A percentile compares a stretch with the other conserved stretches of the same genome.
Conservation (phyloP, 163 green algal genomes). For the Scenedesmus sp. region DNA sequence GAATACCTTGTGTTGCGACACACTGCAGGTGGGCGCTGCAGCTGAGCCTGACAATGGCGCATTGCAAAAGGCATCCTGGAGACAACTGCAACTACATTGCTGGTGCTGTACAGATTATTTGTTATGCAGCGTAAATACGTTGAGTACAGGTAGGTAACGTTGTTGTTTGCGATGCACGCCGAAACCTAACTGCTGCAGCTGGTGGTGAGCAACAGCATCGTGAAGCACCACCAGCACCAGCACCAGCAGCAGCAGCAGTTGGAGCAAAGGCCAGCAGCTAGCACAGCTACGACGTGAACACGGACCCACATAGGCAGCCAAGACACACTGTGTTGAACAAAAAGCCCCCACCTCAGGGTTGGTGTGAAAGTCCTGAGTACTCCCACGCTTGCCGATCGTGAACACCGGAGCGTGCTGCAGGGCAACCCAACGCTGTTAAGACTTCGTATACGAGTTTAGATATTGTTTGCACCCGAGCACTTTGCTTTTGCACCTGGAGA, state of each 20-base stretch:
- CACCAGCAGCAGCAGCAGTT: not conserved
- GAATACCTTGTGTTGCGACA: not conserved
- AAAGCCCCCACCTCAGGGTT: slow-evolving; percentile 62
- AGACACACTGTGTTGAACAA: no score
- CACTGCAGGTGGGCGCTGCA: not conserved
- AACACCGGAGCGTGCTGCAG: slow-evolving; percentile 86
- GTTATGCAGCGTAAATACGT: no score
- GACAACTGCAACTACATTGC: not conserved
- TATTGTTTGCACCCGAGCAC: not conserved
- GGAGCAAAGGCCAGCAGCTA: not conserved
- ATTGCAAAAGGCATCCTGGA: not conserved
- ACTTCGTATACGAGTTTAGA: not conserved
- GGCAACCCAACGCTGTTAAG: not conserved
- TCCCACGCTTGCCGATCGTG: slow-evolving; percentile 90
- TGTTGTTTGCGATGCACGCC: no score
- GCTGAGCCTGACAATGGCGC: not conserved
- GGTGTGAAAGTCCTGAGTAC: slow-evolving; percentile 69
- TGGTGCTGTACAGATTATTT: not conserved
- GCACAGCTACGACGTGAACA: not conserved
- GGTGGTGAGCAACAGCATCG: not conserved
- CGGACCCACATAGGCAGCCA: no score
- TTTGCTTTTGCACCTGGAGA: slow-evolving; percentile 54
- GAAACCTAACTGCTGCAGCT: not conserved
- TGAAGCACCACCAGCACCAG: not conserved
- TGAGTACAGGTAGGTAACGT: no score